Evolutionary conservation across 768 basidiomycete species (phyloP).

Genomic region (Naematelia aurantialba): DNA sequence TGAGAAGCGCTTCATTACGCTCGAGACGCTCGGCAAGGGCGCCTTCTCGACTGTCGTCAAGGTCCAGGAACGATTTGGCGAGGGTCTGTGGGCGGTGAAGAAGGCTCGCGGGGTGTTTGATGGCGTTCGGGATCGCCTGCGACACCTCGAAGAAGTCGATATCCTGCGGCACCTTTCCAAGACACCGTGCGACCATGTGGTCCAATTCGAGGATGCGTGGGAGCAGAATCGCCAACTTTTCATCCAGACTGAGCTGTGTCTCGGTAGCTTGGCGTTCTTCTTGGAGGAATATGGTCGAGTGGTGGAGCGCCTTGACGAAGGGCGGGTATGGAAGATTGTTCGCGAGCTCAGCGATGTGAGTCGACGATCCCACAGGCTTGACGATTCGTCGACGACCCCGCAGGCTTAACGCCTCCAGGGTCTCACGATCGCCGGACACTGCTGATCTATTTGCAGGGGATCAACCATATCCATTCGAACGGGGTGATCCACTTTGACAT

Average conservation of each 20-base stretch:
- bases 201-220: slow-evolving; percentile 91
- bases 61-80: slow-evolving; percentile 54
- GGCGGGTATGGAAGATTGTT: slow-evolving; percentile 93
- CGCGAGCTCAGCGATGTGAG: slow-evolving; percentile 84
- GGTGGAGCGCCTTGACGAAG: slow-evolving; percentile 80
- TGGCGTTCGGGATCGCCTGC: slow-evolving; percentile 77
- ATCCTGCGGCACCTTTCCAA: slow-evolving; percentile 69
- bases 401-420: too few species aligned
- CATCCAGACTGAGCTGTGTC: slow-evolving; percentile 94
- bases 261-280: slow-evolving; percentile 86
- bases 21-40: slow-evolving; percentile 82
- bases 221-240: slow-evolving; percentile 85
- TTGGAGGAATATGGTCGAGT: slow-evolving; percentile 79
- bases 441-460: slow-evolving; percentile 58
- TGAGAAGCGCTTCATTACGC: slow-evolving; percentile 75
- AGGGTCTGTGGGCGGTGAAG: slow-evolving; percentile 76
- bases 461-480: slow-evolving; percentile 83
- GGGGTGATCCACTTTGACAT: slow-evolving; percentile 93
- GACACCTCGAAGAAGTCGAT: slow-evolving; percentile 91
- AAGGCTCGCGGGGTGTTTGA: slow-evolving; percentile 81
- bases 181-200: slow-evolving; percentile 61
- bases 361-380: too few species aligned
- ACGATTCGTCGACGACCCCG: background rate
- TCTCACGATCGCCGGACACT: too few species aligned
- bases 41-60: slow-evolving; percentile 88